These are phyloP conservation scores for Actinomortierella ambigua DNA, from an alignment of 371 early-diverging fungal genomes.

Conservation along the genomic window DNA sequence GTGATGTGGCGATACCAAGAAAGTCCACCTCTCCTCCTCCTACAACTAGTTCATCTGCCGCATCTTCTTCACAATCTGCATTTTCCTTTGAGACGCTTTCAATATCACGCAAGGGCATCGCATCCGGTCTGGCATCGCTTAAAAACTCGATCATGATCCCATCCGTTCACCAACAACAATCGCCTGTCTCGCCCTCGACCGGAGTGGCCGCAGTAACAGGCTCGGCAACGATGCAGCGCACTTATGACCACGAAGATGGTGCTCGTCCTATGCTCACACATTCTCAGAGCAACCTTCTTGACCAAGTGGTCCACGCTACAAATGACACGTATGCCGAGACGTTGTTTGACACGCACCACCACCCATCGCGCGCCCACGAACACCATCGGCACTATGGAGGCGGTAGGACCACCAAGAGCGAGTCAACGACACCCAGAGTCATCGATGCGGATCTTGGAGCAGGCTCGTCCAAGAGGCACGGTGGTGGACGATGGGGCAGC, in stretches of 20 bases:
- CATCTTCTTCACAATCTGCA: constrained; percentile 5
- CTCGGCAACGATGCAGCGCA: background rate
- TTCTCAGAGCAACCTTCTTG: constrained; percentile 23
- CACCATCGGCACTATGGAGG: constrained; percentile 4
- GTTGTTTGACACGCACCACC: constrained; percentile 1
- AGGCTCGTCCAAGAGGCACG: too few relatives aligned
- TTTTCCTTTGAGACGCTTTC: constrained; percentile 22
- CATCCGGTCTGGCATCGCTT: constrained; percentile 39
- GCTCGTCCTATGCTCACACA: background rate
- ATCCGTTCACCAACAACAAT: constrained; percentile 5
- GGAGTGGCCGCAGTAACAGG: background rate
- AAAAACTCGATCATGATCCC: constrained; percentile 47
- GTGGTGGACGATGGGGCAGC: too few relatives aligned
- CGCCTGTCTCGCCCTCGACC: constrained; percentile 1
- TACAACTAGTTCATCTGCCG: background rate
- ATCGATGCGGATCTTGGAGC: too few relatives aligned
- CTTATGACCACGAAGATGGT: constrained; percentile 1
- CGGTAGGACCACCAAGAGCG: too few relatives aligned
- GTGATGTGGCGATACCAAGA: background rate
- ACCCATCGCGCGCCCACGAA: background rate
- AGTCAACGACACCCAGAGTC: too few relatives aligned
- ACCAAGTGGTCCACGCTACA: constrained; percentile 6
- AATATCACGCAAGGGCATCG: constrained; percentile 18
- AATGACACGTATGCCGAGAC: background rate
- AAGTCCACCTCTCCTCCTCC: too few relatives aligned